A percentile compares a stretch with the other conserved stretches of the same genome.
Evolutionary conservation across 768 basidiomycete species (phyloP).

Genomic region (Sistotremastrum suecicum): DNA sequence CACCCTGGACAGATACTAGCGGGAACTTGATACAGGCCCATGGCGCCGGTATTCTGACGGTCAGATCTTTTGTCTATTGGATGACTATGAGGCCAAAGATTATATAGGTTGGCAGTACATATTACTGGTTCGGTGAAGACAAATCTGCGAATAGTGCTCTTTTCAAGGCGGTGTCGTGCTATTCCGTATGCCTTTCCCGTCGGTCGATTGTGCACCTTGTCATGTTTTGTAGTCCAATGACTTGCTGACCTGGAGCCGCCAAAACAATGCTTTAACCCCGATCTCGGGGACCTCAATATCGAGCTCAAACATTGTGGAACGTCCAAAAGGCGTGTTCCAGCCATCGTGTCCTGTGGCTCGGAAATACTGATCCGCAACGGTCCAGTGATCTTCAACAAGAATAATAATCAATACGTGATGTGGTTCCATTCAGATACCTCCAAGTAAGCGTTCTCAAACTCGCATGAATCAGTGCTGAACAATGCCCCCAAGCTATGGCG

Average conservation of each 20-base stretch:
- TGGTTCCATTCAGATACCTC: conserved; percentile 57
- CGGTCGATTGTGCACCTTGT: not conserved
- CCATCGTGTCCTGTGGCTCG: not conserved
- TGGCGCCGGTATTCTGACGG: conserved; percentile 45
- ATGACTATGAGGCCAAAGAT: not conserved
- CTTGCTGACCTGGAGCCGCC: conserved; percentile 39
- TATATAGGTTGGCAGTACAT: conserved; percentile 35
- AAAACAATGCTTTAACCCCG: conserved; percentile 43
- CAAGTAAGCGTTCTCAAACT: conserved; percentile 24
- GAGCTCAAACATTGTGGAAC: conserved; percentile 41
- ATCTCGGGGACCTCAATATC: conserved; percentile 41
- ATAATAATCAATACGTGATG: conserved; percentile 52
- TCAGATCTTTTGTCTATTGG: conserved; percentile 8
- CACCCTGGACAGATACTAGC: conserved; percentile 46
- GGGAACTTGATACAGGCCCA: conserved; percentile 52
- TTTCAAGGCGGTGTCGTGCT: conserved; percentile 47
- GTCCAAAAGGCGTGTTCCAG: conserved; percentile 36
- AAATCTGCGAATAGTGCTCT: conserved; percentile 39
- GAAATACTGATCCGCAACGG: not conserved
- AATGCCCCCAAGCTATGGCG: conserved; percentile 35
- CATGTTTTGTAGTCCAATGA: conserved; percentile 27
- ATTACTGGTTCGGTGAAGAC: conserved; percentile 53
- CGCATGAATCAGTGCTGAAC: not conserved
- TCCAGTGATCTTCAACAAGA: conserved; percentile 39
- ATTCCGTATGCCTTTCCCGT: conserved; percentile 22